Evolutionary conservation across 2,329 filamentous ascomycete species (phyloP), one percentile per base, ranked within the genome.

Genomic region (Pseudopyricularia cyperi): DNA sequence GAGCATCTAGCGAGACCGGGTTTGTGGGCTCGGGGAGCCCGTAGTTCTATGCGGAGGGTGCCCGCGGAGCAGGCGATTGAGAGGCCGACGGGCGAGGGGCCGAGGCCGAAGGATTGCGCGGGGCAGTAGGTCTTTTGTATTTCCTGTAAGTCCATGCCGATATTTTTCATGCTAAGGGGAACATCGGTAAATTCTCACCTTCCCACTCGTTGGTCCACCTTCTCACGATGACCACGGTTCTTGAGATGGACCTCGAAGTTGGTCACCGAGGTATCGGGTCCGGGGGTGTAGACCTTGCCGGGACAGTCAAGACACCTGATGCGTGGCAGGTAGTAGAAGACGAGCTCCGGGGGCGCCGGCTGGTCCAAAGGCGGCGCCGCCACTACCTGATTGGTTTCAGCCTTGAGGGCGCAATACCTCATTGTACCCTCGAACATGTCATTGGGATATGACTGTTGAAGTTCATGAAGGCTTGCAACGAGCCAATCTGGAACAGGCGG

Each of bases 181-280:
- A n/a, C 17, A 19, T 39, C 15, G 15, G 12, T 30, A 4, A 15
- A 15, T 6, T 34, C 50, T 34, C 17, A 54, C 52, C 65, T 66
- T 5, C 62, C 63, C 17, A 74, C 59, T 22, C 74, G 68, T 52
- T 69, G 68, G 55, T 83, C 77, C 9, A 90, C 87, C 59, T 78
- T 79, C 58, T 87, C 81, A 60, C 83, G 79, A 66, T 98, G 93
- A 51, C 77, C 73, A 44, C 86, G 80, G 66, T 95, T 96, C 66
- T 84, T 87, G 48, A 97, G 73, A 69, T 98, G 93, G 1, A 94
- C 82, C 68, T 95, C 88, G 57, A 98, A 98, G 63, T 95, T 95
- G 46, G 83, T 83, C 5, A 91, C 87, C 2, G 89, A 89, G 64
- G 79, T 85, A 24, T 85, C 88, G 0, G 90, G 89, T 0, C 89